These are phyloP conservation scores for Pyracantha coccinea DNA, from an alignment of 331 rosid species.

Conservation along the genomic window DNA sequence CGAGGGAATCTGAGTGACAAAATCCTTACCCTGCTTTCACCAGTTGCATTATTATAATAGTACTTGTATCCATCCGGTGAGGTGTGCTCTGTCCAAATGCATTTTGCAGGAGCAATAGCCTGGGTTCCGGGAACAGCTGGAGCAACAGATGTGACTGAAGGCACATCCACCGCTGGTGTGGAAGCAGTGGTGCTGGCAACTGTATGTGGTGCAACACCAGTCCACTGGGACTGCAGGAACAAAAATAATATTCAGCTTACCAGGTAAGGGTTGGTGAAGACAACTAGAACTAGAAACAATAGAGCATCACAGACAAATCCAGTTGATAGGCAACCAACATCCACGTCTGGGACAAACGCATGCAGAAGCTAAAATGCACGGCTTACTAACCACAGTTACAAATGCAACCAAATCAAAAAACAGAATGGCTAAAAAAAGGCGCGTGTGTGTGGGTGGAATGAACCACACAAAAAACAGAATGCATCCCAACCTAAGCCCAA, in stretches of 20 bases:
- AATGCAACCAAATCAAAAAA: neutral
- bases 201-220: slow-evolving; percentile 38
- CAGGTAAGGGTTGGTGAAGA: neutral
- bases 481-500: too few species aligned
- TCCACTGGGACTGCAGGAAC: slow-evolving; percentile 54
- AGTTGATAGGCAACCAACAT: neutral
- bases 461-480: neutral
- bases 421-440: neutral
- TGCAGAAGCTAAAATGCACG: neutral
- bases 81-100: slow-evolving; percentile 89
- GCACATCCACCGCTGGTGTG: slow-evolving; percentile 40
- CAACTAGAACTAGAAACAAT: slow-evolving; percentile 1
- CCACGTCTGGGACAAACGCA: neutral
- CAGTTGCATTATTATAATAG: slow-evolving; percentile 73
- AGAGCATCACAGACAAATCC: neutral
- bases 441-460: neutral
- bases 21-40: slow-evolving; percentile 79
- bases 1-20: slow-evolving; percentile 14
- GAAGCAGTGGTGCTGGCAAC: slow-evolving; percentile 30
- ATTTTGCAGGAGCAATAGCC: slow-evolving; percentile 36
- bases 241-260: slow-evolving; percentile 12
- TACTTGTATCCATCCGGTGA: slow-evolving; percentile 96
- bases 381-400: neutral
- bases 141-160: slow-evolving; percentile 47
- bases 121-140: slow-evolving; percentile 41